Evolutionary conservation across 495 filamentous ascomycete genomes (phyloP).

Genomic region (Rusavskia elegans): DNA sequence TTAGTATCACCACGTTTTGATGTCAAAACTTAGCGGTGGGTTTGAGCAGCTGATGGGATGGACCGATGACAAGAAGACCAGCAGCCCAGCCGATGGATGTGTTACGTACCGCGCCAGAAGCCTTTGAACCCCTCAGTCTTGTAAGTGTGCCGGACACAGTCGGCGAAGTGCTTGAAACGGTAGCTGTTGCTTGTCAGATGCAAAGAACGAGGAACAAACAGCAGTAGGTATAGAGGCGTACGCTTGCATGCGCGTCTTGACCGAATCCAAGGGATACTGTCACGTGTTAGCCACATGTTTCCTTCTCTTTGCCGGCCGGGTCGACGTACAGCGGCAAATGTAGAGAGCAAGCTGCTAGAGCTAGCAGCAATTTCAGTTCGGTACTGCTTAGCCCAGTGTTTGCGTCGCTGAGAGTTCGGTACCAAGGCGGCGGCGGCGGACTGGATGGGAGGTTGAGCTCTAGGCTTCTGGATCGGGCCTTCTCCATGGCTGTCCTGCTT

Average conservation of each 20-base stretch:
- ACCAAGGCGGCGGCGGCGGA: slow-evolving; percentile 6
- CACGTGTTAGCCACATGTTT: slow-evolving; percentile 5
- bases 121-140: slow-evolving; percentile 52
- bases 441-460: neutral
- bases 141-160: slow-evolving; percentile 60
- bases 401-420: slow-evolving; percentile 25
- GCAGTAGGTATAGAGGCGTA: slow-evolving; percentile 16
- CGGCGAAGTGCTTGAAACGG: slow-evolving; percentile 48
- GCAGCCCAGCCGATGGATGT: no score
- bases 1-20: no score
- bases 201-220: neutral
- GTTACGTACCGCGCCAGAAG: slow-evolving; percentile 55
- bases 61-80: neutral
- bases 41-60: neutral
- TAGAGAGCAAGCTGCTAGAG: slow-evolving; percentile 56
- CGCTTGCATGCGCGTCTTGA: slow-evolving; percentile 74
- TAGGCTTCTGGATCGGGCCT: slow-evolving; percentile 7
- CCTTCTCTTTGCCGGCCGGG: neutral
- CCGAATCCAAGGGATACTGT: slow-evolving; percentile 66
- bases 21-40: no score
- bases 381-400: slow-evolving; percentile 54
- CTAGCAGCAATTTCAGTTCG: slow-evolving; percentile 68
- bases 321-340: slow-evolving; percentile 43
- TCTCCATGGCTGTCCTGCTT: slow-evolving; percentile 14
- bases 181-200: slow-evolving; percentile 31